Conservation (phyloP, 108 stramenopile species). For the Stephanodiscus triporus region DNA sequence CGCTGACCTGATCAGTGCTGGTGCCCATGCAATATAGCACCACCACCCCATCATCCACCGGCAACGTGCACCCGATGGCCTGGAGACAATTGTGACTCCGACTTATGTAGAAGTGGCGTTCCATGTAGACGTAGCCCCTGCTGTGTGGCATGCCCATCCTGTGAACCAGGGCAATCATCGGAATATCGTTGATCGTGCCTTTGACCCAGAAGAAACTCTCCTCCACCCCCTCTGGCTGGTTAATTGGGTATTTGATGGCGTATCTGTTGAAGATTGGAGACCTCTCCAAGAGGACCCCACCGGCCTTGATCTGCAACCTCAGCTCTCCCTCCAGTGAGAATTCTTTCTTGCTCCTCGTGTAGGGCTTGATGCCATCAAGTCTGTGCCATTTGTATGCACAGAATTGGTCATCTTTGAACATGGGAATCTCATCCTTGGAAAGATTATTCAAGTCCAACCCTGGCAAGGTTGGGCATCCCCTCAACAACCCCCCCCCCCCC, state of each 20-base stretch:
- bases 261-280: conserved; percentile 51
- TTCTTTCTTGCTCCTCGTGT: conserved; percentile 48
- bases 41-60: conserved; percentile 44
- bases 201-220: conserved; percentile 66
- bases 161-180: conserved; percentile 58
- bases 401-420: conserved; percentile 49
- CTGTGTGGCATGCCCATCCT: conserved; percentile 43
- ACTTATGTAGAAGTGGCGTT: conserved; percentile 61
- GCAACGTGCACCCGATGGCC: conserved; percentile 50
- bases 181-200: conserved; percentile 57
- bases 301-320: conserved; percentile 40
- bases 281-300: conserved; percentile 32
- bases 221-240: conserved; percentile 38
- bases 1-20: conserved; percentile 58
- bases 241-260: conserved; percentile 54
- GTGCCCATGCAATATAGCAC: conserved; percentile 61
- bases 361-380: conserved; percentile 53
- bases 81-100: conserved; percentile 65
- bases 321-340: conserved; percentile 57
- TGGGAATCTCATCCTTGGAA: conserved; percentile 51
- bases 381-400: conserved; percentile 52
- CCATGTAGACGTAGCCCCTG: conserved; percentile 51
- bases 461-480: too few species aligned
- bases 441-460: conserved; percentile 56
- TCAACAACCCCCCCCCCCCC: too few species aligned